Percentiles rank a stretch among this genome's conserved stretches.
phyloP scores from a whole-genome alignment of 176 grass and related monocot genomes.

The Avena atlantica region DNA sequence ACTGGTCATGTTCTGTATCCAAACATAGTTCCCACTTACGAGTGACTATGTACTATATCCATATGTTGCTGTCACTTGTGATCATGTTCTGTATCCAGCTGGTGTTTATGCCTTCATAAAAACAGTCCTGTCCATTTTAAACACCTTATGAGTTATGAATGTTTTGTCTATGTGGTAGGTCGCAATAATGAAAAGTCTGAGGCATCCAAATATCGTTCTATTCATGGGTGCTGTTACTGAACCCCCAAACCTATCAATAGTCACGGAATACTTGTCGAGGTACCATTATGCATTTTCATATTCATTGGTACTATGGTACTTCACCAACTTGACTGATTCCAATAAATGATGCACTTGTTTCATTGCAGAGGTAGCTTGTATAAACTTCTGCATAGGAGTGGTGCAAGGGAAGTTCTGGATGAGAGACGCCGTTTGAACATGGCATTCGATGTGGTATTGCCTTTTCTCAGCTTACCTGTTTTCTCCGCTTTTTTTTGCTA shows the following conservation, averaged over 20 bases:
- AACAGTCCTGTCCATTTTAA: background rate
- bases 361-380: constrained; percentile 92
- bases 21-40: background rate
- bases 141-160: constrained; percentile 34
- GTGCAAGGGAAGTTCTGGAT: constrained; percentile 81
- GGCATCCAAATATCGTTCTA: constrained; percentile 96
- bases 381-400: constrained; percentile 83
- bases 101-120: constrained; percentile 26
- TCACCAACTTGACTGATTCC: constrained; percentile 11
- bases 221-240: constrained; percentile 96
- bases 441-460: constrained; percentile 94
- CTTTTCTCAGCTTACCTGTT: constrained; percentile 32
- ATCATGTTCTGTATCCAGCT: background rate
- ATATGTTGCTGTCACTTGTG: background rate
- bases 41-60: background rate
- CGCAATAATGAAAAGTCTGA: constrained; percentile 89
- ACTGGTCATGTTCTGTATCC: background rate
- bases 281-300: constrained; percentile 43
- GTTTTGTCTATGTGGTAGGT: constrained; percentile 50
- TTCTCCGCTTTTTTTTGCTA: background rate
- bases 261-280: constrained; percentile 97
- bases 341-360: constrained; percentile 19
- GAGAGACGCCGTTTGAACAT: constrained; percentile 95
- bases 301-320: background rate
- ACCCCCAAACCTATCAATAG: constrained; percentile 81